Evolutionary conservation across 192 early-diverging fungal genomes (phyloP).

Genomic region (Rhizoclosmatium sp.): DNA sequence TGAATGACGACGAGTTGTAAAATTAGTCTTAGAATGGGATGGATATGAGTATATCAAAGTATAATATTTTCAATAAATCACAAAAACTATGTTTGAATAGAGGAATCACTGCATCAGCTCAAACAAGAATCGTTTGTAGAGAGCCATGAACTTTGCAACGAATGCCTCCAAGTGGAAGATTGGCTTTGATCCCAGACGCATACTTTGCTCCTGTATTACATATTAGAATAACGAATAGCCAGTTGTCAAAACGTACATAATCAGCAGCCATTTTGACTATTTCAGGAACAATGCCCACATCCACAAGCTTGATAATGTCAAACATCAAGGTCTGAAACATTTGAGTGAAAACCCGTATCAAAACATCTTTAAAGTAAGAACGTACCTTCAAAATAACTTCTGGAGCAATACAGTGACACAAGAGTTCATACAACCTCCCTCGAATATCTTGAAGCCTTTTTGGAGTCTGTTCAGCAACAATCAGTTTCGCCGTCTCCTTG

Average conservation of each 20-base stretch:
- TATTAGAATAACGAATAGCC: background rate
- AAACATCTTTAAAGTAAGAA: background rate
- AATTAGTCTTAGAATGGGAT: background rate
- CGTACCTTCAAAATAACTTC: constrained; percentile 79
- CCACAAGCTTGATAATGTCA: constrained; percentile 75
- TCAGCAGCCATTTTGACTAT: constrained; percentile 82
- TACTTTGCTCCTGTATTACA: constrained; percentile 74
- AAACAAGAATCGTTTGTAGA: constrained; percentile 81
- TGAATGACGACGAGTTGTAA: constrained; percentile 15
- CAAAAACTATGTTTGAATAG: constrained; percentile 4
- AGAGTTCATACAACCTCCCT: constrained; percentile 82
- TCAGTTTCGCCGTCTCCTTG: constrained; percentile 67
- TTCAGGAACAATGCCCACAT: constrained; percentile 69
- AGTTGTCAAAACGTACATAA: constrained; percentile 58
- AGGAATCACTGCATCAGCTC: constrained; percentile 31
- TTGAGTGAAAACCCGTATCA: constrained; percentile 3
- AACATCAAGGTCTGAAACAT: constrained; percentile 67
- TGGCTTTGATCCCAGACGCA: constrained; percentile 85
- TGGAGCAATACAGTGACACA: constrained; percentile 90
- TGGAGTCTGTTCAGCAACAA: constrained; percentile 80
- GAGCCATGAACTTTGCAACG: constrained; percentile 88
- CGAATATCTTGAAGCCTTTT: constrained; percentile 77
- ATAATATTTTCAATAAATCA: background rate
- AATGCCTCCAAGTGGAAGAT: constrained; percentile 97
- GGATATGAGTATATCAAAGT: background rate